Evolutionary conservation across 495 filamentous ascomycete genomes (phyloP), one percentile per base, ranked within the genome.

Genomic region (Talaromyces ruber): DNA sequence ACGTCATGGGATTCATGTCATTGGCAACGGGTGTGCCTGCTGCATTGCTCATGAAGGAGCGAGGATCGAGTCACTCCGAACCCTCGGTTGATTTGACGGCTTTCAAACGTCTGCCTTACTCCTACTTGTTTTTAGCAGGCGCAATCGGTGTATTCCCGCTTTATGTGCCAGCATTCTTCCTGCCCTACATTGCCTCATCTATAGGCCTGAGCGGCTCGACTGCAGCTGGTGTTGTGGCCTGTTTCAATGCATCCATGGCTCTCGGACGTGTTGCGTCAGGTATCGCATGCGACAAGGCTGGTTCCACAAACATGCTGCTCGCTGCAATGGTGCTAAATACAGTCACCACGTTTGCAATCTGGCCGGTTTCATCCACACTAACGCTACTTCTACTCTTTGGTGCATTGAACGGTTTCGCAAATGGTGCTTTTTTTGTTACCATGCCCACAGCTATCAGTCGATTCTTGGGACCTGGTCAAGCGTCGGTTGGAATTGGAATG

Each of bases 401-500:
- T 0, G 63, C 69, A 6, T 56, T 78, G n/a, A 81, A 77, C 53
- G 77, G 78, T 3, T 62, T 71, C 25, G 69, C 77, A 7, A 79
- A 79, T 62, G 78, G 77, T 1, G 71, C 64, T 1, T 79, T 79
- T 62, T 81, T 79, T 65, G 72, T 72, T 1, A 74, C 73, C 0
- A 71, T 79, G 66, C 79, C 79, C 3, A 82, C 80, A 1, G 79
- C 76, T 4, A 72, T 81, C 0, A 74, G 73, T 6, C 72, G 69
- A 45, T 66, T 80, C 25, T 76, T 81, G 63, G 76, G 76, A 8
- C 68, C 69, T 1, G 29, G 55, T 34, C 18, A 29, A 34, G 75
- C 74, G 22, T 64, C 74, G 32, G 71, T 79, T 4, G 79, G 70
- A 1, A 81, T 82, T 76, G 75, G 76, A 9, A 81, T 82, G 79